A percentile compares a stretch with the other conserved stretches of the same genome.
phyloP scores from a whole-genome alignment of 768 basidiomycete genomes.

The Dendrothele bispora region DNA sequence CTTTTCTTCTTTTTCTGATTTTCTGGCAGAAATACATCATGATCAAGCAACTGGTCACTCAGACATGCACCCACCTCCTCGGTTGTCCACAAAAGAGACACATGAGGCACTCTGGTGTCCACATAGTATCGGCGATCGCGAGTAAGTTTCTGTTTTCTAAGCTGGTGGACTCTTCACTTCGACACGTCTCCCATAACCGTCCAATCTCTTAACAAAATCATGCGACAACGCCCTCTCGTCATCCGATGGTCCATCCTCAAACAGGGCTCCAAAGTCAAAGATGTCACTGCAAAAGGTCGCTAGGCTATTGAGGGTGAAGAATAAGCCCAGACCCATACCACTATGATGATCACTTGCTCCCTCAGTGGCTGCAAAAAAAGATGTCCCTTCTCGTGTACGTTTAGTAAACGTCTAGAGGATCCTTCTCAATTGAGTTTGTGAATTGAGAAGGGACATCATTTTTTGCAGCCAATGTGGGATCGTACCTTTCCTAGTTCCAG shows the following conservation, averaged over 20 bases:
- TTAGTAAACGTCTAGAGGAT: no score
- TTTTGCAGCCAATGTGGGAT: no score
- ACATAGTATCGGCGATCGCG: no score
- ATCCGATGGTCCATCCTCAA: slow-evolving; percentile 82
- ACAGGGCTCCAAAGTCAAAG: slow-evolving; percentile 70
- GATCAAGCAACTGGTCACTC: slow-evolving; percentile 68
- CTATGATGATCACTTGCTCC: no score
- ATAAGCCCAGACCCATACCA: no score
- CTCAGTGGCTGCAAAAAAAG: no score
- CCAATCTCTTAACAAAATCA: slow-evolving; percentile 57
- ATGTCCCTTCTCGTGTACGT: no score
- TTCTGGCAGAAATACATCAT: slow-evolving; percentile 66
- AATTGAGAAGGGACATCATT: no score
- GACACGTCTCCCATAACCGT: slow-evolving; percentile 80
- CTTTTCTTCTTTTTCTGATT: background rate
- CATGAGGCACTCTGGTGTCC: slow-evolving; percentile 70
- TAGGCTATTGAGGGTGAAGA: slow-evolving; percentile 35
- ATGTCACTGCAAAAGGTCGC: slow-evolving; percentile 56
- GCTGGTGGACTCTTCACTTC: slow-evolving; percentile 91
- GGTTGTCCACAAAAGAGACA: slow-evolving; percentile 78
- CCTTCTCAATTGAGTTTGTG: no score
- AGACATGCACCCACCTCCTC: slow-evolving; percentile 71
- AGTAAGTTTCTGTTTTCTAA: no score
- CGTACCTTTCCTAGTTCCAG: no score
- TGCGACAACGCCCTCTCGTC: slow-evolving; percentile 80